Base-by-base conservation (phyloP, 805 yeast species). In the Kuraishia ogatae region DNA sequence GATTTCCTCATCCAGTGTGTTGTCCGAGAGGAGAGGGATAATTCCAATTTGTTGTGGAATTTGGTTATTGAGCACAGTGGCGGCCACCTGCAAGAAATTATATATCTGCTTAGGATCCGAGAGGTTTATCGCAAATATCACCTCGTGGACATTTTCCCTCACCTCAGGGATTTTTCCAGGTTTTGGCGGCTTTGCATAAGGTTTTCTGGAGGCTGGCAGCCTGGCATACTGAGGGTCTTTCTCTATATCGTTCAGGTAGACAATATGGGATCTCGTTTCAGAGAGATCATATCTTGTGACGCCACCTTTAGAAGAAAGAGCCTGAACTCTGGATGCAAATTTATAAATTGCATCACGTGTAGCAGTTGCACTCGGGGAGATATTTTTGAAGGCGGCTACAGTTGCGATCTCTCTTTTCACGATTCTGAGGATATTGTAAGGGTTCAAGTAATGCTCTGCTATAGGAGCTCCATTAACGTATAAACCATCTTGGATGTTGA, bases 41-140 rank as follows among this genome's bases (percentile, higher is more conserved):
- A 93, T 58, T 6, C 97, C 99, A 53, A 93, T 64, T 66, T 92
- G 86, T 59, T 91, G 87, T 0, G 97, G 89, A 19, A 87, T 75
- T 1, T 82, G 81, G 49, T 80, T 77, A 13, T 77, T 73, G n/a
- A 83, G 62, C 2, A 83, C 71, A 1, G 79, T 67, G 24, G 76
- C 73, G 1, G 85, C 62, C 39, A 83, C 71, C 8, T 84, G 72
- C 20, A 78, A 68, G 28, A 84, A 66, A 1, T 78, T 80, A 19
- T 71, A 65, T 20, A 85, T 61, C 56, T 87, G 85, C 2, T 72
- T 69, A 15, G 72, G 71, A 58, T 82, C 74, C 1, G 83, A 71
- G 21, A 90, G 71, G 59, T 85, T 83, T 13, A 92, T 64, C 0
- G 80, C 88, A 62, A 93, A 83, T 0, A 93, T 79, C 22, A 86